A percentile compares a stretch with the other conserved stretches of the same genome.
Conservation (phyloP, 2,329 filamentous ascomycete species). For the Fusarium annulatum region DNA sequence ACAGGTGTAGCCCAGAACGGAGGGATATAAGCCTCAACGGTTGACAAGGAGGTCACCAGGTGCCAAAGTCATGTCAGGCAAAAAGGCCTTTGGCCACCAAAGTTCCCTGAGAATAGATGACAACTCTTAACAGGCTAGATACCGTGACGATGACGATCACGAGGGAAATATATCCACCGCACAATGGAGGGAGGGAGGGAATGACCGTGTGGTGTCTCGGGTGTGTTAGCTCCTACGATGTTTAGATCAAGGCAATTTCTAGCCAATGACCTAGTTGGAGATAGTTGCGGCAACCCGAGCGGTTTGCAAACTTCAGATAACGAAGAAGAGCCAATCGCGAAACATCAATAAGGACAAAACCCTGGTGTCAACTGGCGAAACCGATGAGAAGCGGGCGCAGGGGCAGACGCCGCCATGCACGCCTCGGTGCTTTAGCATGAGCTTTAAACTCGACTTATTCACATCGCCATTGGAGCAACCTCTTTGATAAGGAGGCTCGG, state of each 20-base stretch:
- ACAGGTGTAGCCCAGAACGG: slow-evolving; percentile 11
- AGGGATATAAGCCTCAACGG: slow-evolving; percentile 39
- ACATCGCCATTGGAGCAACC: slow-evolving; percentile 20
- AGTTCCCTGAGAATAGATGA: slow-evolving; percentile 23
- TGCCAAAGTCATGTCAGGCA: slow-evolving; percentile 20
- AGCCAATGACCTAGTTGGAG: neutral
- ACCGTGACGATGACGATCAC: slow-evolving; percentile 36
- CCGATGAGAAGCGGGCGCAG: slow-evolving; percentile 26
- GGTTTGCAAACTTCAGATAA: slow-evolving; percentile 19
- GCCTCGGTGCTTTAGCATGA: slow-evolving; percentile 18
- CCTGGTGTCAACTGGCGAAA: neutral
- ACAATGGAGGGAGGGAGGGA: slow-evolving; percentile 21
- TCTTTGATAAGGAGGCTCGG: slow-evolving; percentile 30
- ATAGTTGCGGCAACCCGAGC: slow-evolving; percentile 11
- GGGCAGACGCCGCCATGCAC: slow-evolving; percentile 23
- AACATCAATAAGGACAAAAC: neutral
- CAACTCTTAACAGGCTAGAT: slow-evolving; percentile 33
- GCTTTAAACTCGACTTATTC: slow-evolving; percentile 21
- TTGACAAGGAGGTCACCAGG: slow-evolving; percentile 37
- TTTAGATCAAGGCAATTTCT: neutral
- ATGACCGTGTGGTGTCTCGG: slow-evolving; percentile 29
- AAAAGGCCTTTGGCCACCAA: slow-evolving; percentile 10
- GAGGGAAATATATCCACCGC: slow-evolving; percentile 31
- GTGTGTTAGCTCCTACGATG: slow-evolving; percentile 4
- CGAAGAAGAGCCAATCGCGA: slow-evolving; percentile 6